Base-by-base conservation (phyloP, 192 early-diverging fungal species). In the Martensiomyces pterosporus region DNA sequence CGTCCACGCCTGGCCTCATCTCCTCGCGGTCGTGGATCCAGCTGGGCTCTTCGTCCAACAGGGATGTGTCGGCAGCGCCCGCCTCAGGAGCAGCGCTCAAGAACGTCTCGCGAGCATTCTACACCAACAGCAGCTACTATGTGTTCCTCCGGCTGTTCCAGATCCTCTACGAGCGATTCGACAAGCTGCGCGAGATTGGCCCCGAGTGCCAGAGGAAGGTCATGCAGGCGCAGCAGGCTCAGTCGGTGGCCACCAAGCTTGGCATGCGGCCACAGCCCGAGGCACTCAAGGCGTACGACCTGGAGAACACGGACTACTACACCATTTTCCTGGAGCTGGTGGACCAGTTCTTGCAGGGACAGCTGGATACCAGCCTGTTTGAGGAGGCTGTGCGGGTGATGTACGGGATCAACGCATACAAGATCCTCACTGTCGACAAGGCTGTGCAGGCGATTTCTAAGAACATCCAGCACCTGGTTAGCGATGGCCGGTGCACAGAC, bases 341-440 rank as follows among this genome's bases (percentile, higher is more conserved):
- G 24, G 77, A 83, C 57, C 81, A 84, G 47, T 82, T 92, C 48
- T 66, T 97, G 67, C 83, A 83, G 27, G 83, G 83, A 25, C 87
- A 95, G 39, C 64, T 93, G 47, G 93, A 97, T 22, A 57, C 79
- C 17, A 73, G 70, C 25, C 73, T 76, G 46, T 99, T 89, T 79
- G 97, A 99, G 53, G 94, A 99, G 44, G 77, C 78, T 24, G 69
- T 84, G 29, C 85, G 97, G 0, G 80, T 83, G 24, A 69, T 99
- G 65, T 97, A 90, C 69, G 83, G 86, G 14, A 95, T 89, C 35
- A 82, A 90, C 33, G 97, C 90, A 0, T 95, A 95, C 55, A 58
- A 86, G 34, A 77, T 92, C 18, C 87, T 95, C 46, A 94, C 92
- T 0, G 70, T 97, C 8, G 94, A 97, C 67, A 93, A 91, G 58